Evolutionary conservation across 2,329 filamentous ascomycete genomes (phyloP), one percentile per base, ranked within the genome.

Genomic region (Calonectria leucothoes): DNA sequence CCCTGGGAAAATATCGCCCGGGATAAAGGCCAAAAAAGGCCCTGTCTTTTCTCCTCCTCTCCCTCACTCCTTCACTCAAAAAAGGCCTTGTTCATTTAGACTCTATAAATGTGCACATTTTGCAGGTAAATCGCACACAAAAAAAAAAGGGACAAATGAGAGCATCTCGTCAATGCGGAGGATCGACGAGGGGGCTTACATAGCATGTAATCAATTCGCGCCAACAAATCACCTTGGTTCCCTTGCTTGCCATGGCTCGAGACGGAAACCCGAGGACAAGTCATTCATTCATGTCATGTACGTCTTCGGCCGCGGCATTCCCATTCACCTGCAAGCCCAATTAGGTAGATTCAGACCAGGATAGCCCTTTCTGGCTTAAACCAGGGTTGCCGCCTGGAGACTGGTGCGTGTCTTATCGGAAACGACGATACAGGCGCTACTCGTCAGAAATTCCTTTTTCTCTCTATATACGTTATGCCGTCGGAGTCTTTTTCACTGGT

Each of bases 151-250:
- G 45, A 37, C 25, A 65, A 27, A 39, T 64, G 55, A 27, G 57
- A 71, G 42, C 35, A 4, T 37, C 12, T 23, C 27, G 49, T 25
- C 49, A 37, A 31, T 72, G 74, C 48, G 39, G 57, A 75, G 70
- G 68, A 74, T 77, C 68, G 55, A 25, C 70, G n/a, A 37, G 33
- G 37, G 37, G 20, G 25, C 20, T 48, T 57, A 45, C 42, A 45
- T 45, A 4, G 42, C 42, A 10, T 45, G 52, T 49, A 64, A 37
- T 45, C 29, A 49, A 27, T 33, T 69, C 33, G n/a, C 29, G 20
- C 45, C 25, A 17, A 25, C 33, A 25, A n/a, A 42, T 39, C 4
- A 35, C 23, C 49, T 39, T 66, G 35, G n/a, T 33, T 31, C 25
- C n/a, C 25, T 20, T 29, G 33, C 25, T 20, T 29, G 33, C 27